phyloP scores from a whole-genome alignment of 73 alveolate genomes.

The Paramecium tetraurelia region DNA sequence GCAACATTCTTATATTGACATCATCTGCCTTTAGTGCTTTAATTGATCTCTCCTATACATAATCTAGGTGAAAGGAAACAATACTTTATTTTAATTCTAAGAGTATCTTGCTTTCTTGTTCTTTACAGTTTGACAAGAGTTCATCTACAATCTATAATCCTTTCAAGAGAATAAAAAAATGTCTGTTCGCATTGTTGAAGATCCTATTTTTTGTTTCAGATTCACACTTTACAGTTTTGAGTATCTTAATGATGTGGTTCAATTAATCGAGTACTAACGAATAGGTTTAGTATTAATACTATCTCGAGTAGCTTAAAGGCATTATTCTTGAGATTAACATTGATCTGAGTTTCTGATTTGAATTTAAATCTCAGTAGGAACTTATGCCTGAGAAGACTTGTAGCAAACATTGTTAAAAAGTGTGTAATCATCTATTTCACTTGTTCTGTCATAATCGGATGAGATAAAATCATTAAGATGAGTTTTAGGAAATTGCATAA shows the following conservation, averaged over 20 bases:
- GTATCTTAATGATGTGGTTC: background rate
- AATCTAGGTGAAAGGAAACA: background rate
- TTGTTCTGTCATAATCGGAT: background rate
- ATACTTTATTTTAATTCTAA: background rate
- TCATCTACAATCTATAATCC: background rate
- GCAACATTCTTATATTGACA: constrained; percentile 12
- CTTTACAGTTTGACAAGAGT: background rate
- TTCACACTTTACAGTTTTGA: background rate
- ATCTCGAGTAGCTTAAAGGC: background rate
- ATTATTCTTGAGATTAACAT: background rate
- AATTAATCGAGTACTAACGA: background rate
- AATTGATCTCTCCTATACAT: background rate
- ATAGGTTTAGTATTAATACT: background rate
- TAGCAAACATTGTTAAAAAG: constrained; percentile 15
- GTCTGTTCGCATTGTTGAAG: background rate
- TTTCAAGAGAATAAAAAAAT: background rate
- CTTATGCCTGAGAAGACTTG: background rate
- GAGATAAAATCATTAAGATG: background rate
- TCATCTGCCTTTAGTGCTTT: background rate
- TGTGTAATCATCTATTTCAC: background rate
- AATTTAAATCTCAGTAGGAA: background rate
- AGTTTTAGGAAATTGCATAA: background rate
- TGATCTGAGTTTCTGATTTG: background rate
- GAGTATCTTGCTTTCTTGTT: background rate
- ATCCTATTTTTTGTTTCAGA: background rate